A percentile compares a stretch with the other conserved stretches of the same genome.
Evolutionary conservation across 2,329 filamentous ascomycete genomes (phyloP).

Genomic region (Aspergillus intermedius): DNA sequence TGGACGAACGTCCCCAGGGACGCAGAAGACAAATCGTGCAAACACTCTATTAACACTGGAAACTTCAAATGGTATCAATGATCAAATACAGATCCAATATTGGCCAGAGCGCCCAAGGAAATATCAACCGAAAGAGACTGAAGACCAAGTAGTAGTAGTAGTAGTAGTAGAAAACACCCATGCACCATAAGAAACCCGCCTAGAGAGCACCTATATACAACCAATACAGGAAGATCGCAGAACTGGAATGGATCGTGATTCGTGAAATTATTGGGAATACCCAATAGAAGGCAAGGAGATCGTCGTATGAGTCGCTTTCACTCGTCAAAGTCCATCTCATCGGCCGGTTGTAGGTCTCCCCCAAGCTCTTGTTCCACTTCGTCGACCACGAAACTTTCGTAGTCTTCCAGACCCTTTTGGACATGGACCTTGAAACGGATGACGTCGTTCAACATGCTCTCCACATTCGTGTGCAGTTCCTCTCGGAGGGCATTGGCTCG

Average conservation of each 20-base stretch:
- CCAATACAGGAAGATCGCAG: neutral
- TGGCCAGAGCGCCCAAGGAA: neutral
- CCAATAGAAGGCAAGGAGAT: neutral
- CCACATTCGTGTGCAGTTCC: constrained; percentile 94
- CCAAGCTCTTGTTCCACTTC: constrained; percentile 82
- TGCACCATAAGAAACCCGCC: neutral
- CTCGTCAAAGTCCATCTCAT: constrained; percentile 22
- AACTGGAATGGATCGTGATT: constrained; percentile 1
- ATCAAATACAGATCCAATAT: neutral
- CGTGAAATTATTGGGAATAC: constrained; percentile 5
- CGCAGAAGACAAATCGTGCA: neutral
- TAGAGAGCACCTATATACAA: neutral
- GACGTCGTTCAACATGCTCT: constrained; percentile 91
- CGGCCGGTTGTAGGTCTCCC: constrained; percentile 41
- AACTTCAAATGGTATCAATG: constrained; percentile 4
- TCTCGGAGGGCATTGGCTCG: constrained; percentile 79
- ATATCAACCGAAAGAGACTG: neutral
- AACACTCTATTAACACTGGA: neutral
- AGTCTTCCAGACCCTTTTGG: constrained; percentile 86
- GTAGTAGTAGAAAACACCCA: neutral
- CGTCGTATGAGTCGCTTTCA: neutral
- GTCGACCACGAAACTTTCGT: constrained; percentile 86
- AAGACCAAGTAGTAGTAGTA: neutral
- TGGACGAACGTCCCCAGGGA: neutral
- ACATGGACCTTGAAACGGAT: constrained; percentile 98